phyloP scores from a whole-genome alignment of 2,329 filamentous ascomycete genomes.

The Venturia aucupariae region DNA sequence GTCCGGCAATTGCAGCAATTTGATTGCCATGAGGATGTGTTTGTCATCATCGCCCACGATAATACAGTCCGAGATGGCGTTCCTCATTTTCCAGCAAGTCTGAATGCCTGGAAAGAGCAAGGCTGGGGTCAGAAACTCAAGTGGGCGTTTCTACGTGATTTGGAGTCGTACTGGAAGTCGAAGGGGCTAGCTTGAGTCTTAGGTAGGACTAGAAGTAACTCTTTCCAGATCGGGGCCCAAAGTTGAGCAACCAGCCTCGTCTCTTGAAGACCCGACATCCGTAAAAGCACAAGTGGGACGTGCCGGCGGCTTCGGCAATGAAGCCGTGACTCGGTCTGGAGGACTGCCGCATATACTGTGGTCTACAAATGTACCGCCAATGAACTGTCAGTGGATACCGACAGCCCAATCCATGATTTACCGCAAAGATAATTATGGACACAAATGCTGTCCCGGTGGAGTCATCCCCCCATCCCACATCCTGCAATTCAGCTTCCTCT shows the following conservation, averaged over 20 bases:
- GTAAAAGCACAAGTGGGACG: no score
- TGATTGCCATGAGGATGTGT: conserved; percentile 22
- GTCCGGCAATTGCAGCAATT: conserved; percentile 31
- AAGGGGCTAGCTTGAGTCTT: background rate
- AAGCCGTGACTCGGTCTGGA: background rate
- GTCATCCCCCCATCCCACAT: background rate
- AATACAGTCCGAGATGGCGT: conserved; percentile 19
- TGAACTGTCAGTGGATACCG: no score
- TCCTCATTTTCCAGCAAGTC: conserved; percentile 21
- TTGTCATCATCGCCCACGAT: conserved; percentile 25
- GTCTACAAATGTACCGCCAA: no score
- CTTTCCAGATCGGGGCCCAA: background rate
- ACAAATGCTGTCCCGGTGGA: background rate
- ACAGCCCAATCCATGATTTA: no score
- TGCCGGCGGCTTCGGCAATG: no score
- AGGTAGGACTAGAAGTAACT: no score
- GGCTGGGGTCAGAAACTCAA: conserved; percentile 20
- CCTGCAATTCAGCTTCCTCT: background rate
- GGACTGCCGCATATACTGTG: no score
- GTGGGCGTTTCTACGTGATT: conserved; percentile 31
- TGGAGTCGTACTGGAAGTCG: conserved; percentile 18
- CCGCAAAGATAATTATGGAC: no score
- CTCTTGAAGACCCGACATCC: background rate
- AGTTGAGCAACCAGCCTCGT: background rate
- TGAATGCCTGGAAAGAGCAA: conserved; percentile 25